Evolutionary conservation across 805 yeast genomes (phyloP).

Genomic region (Saturnispora kantuleensis): DNA sequence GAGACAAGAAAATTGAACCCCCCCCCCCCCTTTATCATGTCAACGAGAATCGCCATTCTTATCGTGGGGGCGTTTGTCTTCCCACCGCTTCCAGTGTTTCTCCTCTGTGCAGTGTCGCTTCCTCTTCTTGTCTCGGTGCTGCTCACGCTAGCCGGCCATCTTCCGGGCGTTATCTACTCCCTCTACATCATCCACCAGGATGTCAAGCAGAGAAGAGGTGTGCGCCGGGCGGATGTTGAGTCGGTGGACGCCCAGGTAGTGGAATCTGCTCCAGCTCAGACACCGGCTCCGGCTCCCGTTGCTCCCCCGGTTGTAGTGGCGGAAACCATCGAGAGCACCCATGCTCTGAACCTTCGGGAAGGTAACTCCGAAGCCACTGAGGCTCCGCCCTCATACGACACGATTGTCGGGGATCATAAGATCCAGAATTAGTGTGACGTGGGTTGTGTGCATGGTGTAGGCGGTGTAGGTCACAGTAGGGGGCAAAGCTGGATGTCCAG

Average conservation of each 20-base stretch:
- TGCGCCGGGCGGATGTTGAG: too few relatives aligned
- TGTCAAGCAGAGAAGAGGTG: not conserved
- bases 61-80: slow-evolving; percentile 51
- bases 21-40: not conserved
- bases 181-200: slow-evolving; percentile 29
- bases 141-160: slow-evolving; percentile 37
- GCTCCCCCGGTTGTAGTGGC: too few relatives aligned
- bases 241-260: too few relatives aligned
- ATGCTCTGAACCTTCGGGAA: too few relatives aligned
- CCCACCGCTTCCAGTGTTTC: slow-evolving; percentile 68
- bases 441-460: too few relatives aligned
- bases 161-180: slow-evolving; percentile 43
- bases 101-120: slow-evolving; percentile 50
- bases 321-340: too few relatives aligned
- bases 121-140: slow-evolving; percentile 38
- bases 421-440: slow-evolving; percentile 11
- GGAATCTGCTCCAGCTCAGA: too few relatives aligned
- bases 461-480: too few relatives aligned
- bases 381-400: slow-evolving; percentile 17
- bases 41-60: slow-evolving; percentile 24
- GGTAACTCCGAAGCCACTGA: not conserved
- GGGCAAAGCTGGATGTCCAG: too few relatives aligned
- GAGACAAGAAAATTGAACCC: too few relatives aligned
- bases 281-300: too few relatives aligned
- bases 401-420: slow-evolving; percentile 19